phyloP scores from a whole-genome alignment of 257 asterid genomes.

The Verbena officinalis region DNA sequence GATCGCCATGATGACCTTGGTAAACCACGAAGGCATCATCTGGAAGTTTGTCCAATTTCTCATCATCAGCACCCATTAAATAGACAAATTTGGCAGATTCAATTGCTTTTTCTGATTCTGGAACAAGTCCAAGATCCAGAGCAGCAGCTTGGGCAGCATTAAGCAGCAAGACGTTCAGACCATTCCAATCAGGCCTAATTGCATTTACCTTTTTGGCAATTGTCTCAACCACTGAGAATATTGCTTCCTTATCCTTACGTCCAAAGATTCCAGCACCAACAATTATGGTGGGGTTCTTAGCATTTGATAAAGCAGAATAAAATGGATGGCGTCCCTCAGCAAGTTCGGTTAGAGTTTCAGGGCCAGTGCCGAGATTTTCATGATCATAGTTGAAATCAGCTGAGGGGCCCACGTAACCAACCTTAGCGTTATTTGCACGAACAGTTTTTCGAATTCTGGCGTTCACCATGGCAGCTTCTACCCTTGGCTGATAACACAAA shows the following conservation, averaged over 20 bases:
- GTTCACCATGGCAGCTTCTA: slow-evolving; percentile 98
- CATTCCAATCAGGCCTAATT: slow-evolving; percentile 86
- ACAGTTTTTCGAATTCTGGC: slow-evolving; percentile 93
- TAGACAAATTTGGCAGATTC: slow-evolving; percentile 86
- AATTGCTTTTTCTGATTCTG: slow-evolving; percentile 59
- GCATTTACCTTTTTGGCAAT: slow-evolving; percentile 71
- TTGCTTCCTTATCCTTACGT: slow-evolving; percentile 82
- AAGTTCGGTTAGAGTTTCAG: slow-evolving; percentile 72
- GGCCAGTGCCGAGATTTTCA: slow-evolving; percentile 85
- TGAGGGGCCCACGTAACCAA: slow-evolving; percentile 86
- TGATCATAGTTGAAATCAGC: slow-evolving; percentile 89
- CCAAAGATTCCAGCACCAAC: slow-evolving; percentile 82
- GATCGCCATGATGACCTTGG: slow-evolving; percentile 99
- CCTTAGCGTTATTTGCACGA: slow-evolving; percentile 80
- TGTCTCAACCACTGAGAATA: slow-evolving; percentile 64
- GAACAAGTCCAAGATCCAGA: slow-evolving; percentile 87
- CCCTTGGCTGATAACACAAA: slow-evolving; percentile 76
- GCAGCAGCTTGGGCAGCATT: slow-evolving; percentile 99
- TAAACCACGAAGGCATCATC: slow-evolving; percentile 92
- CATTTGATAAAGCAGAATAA: slow-evolving; percentile 57
- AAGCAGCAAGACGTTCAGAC: slow-evolving; percentile 72
- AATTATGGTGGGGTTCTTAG: slow-evolving; percentile 86
- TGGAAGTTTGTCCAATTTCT: slow-evolving; percentile 70
- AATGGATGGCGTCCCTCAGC: slow-evolving; percentile 86
- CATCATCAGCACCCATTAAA: slow-evolving; percentile 96